phyloP scores from a whole-genome alignment of 805 yeast species.

The Yarrowia alimentaria region DNA sequence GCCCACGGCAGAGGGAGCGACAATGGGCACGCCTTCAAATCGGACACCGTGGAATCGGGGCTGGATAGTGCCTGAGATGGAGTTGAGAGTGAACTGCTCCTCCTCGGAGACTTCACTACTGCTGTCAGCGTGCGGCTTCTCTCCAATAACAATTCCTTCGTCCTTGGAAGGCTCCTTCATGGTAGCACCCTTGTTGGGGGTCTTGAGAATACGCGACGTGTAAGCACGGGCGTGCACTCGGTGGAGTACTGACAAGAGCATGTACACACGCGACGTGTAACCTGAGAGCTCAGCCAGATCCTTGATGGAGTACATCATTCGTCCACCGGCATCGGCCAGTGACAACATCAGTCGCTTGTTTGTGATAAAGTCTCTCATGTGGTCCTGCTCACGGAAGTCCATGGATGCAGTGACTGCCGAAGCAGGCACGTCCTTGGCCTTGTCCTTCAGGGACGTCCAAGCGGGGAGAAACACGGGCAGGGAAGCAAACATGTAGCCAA shows the following conservation, averaged over 20 bases:
- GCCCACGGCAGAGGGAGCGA: constrained; percentile 56
- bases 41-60: constrained; percentile 73
- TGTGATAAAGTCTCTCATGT: constrained; percentile 84
- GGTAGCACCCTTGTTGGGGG: constrained; percentile 14
- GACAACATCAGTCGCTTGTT: constrained; percentile 88
- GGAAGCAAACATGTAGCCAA: constrained; percentile 89
- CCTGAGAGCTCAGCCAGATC: constrained; percentile 91
- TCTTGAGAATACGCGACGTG: constrained; percentile 25
- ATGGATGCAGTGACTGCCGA: constrained; percentile 31
- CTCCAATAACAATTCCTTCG: constrained; percentile 28
- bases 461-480: constrained; percentile 76
- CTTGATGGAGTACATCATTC: constrained; percentile 91
- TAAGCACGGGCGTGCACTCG: constrained; percentile 63
- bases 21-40: constrained; percentile 77
- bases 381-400: constrained; percentile 39
- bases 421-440: constrained; percentile 36
- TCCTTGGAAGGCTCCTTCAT: constrained; percentile 21
- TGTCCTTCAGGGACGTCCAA: constrained; percentile 38
- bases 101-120: constrained; percentile 21
- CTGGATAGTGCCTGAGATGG: constrained; percentile 78
- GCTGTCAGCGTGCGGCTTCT: constrained; percentile 8
- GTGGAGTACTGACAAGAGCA: constrained; percentile 71
- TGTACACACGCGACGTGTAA: constrained; percentile 81
- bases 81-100: constrained; percentile 42
- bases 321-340: constrained; percentile 91